Conservation (phyloP, 2,329 filamentous ascomycete genomes). For the Dactylonectria estremocensis region DNA sequence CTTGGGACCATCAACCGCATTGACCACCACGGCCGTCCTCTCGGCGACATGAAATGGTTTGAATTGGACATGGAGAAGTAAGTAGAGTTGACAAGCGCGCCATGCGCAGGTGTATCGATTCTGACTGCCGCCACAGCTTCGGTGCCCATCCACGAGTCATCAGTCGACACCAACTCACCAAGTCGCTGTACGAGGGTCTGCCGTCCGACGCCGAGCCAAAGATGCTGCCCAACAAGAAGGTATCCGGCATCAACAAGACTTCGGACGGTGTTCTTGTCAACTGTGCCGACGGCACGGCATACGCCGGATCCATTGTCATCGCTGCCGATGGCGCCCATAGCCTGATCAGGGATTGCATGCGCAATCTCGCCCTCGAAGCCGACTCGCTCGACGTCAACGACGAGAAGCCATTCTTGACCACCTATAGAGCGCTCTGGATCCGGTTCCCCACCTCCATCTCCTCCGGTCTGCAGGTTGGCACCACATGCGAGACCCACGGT, state of each 20-base stretch:
- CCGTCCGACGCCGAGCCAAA: constrained; percentile 45
- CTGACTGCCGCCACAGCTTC: constrained; percentile 37
- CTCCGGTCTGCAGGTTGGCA: constrained; percentile 38
- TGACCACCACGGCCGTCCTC: constrained; percentile 46
- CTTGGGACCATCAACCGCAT: constrained; percentile 43
- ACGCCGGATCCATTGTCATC: constrained; percentile 55
- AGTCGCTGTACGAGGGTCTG: constrained; percentile 51
- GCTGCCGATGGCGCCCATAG: constrained; percentile 62
- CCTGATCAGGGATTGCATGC: constrained; percentile 53
- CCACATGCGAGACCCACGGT: constrained; percentile 51
- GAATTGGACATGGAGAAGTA: constrained; percentile 45
- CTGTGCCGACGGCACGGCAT: constrained; percentile 52
- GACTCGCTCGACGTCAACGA: constrained; percentile 38
- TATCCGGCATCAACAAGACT: constrained; percentile 41
- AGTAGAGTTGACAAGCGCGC: background rate
- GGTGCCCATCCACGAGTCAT: constrained; percentile 49
- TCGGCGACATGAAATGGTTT: constrained; percentile 46
- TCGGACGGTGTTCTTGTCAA: constrained; percentile 47
- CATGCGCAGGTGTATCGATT: fast-evolving
- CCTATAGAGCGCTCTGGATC: constrained; percentile 55
- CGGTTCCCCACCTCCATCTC: constrained; percentile 45
- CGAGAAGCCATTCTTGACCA: constrained; percentile 50
- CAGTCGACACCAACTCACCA: constrained; percentile 55
- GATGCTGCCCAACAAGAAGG: constrained; percentile 47
- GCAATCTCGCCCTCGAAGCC: constrained; percentile 46